phyloP scores from a whole-genome alignment of 2,329 filamentous ascomycete genomes.

The Ceratocystis cubensis region DNA sequence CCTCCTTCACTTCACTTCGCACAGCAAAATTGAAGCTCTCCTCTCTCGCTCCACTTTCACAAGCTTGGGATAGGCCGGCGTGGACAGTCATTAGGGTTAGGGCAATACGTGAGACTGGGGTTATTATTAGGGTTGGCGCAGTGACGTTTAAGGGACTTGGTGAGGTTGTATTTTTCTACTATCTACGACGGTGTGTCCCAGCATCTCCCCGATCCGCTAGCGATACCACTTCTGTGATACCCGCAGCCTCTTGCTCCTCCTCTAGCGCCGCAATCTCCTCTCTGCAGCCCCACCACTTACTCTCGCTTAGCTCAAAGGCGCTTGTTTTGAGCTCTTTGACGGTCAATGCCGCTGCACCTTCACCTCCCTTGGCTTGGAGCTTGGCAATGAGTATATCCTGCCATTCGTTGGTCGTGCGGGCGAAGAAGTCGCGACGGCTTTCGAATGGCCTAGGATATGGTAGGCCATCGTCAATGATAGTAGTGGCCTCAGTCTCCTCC shows the following conservation, averaged over 20 bases:
- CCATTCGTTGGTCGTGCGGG: constrained; percentile 77
- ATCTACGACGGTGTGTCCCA: constrained; percentile 27
- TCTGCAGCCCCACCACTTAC: constrained; percentile 97
- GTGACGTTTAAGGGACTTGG: too few relatives aligned
- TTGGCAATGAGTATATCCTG: constrained; percentile 72
- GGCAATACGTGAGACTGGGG: neutral
- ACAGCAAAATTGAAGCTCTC: constrained; percentile 10
- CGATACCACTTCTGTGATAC: constrained; percentile 88
- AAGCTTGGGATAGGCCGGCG: neutral
- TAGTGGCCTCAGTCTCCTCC: constrained; percentile 36
- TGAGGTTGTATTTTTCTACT: constrained; percentile 4
- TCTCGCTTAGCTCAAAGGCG: constrained; percentile 82
- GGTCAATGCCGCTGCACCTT: constrained; percentile 49
- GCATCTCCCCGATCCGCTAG: constrained; percentile 59
- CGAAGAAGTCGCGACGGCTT: constrained; percentile 80
- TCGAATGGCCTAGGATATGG: constrained; percentile 80
- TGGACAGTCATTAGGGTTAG: neutral
- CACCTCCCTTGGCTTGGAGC: constrained; percentile 53
- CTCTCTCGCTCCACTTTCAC: constrained; percentile 7
- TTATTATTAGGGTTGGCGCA: neutral
- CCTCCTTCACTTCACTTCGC: neutral
- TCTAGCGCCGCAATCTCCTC: constrained; percentile 87
- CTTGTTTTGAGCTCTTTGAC: constrained; percentile 88
- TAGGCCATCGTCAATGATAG: constrained; percentile 54
- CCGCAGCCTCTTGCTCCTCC: constrained; percentile 89